Base-by-base conservation (phyloP, 2,329 filamentous ascomycete species). In the Colletotrichum cuscutae region DNA sequence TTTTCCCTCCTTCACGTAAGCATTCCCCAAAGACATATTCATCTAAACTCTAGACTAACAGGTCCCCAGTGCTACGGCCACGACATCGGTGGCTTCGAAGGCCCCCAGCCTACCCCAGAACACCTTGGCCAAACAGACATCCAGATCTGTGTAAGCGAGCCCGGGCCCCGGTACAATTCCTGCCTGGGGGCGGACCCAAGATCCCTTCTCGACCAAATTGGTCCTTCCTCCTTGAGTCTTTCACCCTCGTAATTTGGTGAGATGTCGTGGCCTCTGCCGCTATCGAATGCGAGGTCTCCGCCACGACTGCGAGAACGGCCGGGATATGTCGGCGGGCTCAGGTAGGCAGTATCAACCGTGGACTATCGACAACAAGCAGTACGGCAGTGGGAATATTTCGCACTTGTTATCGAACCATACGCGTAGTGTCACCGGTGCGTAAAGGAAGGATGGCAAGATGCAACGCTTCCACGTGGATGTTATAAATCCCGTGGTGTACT, bases 391-490 rank as follows among this genome's bases (percentile, higher is more conserved):
- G 4, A 30, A 32, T 54, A 13, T 24, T 19, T 63, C 56, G 58
- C 46, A 62, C 46, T 46, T 56, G 49, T 63, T 62, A 68, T 56
- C 24, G 30, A 68, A 7, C 3, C 30, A 37, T 12, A 26, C 15
- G 65, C 54, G 5, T 53, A 19, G 13, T 37, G 24, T 54, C 5
- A 42, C 15, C 13, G 6, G 37, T 8, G 15, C 19, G 37, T 7
- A 42, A 49, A 62, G 26, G 46, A 22, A 13, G 15, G 13, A 46
- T 37, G 24, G 49, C 32, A 22, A 49, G 65, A 63, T 68, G 49
- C 58, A n/a, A 62, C 49, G 57, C 49, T 63, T 22, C 65, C 65
- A 62, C 58, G 65, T 62, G 65, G 58, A 63, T 30, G 58, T 62
- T 68, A 68, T 62, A 63, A 68, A 46, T 26, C 65, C 19, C 24